Conservation (phyloP, 1,284 basidiomycete genomes). For the Hemileia vastatrix region DNA sequence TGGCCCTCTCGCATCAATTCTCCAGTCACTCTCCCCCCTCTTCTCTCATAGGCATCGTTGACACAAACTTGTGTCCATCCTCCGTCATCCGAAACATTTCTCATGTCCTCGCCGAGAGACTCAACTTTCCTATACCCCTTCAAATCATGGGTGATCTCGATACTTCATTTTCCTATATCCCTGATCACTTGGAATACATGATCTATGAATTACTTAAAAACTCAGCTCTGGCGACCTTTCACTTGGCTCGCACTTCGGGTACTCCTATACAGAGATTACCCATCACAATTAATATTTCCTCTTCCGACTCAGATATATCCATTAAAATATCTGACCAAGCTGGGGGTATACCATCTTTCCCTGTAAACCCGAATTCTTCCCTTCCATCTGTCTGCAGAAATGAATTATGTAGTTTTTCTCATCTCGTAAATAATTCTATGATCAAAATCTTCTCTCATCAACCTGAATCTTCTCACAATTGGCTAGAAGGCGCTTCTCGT, state of each 20-base stretch:
- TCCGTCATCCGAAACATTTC: not conserved
- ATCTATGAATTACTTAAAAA: constrained; percentile 81
- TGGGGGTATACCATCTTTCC: constrained; percentile 32
- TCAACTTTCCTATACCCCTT: constrained; percentile 23
- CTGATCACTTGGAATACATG: constrained; percentile 71
- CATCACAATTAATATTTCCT: constrained; percentile 62
- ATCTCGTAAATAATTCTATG: constrained; percentile 41
- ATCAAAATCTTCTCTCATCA: constrained; percentile 57
- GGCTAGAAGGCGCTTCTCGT: constrained; percentile 62
- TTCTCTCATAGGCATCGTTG: no score
- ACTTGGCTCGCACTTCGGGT: constrained; percentile 22
- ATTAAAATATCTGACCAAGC: constrained; percentile 80
- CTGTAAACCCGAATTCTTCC: constrained; percentile 1
- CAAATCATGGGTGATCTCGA: constrained; percentile 61
- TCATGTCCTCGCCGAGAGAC: constrained; percentile 22
- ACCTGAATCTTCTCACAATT: constrained; percentile 73
- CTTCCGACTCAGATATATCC: constrained; percentile 59
- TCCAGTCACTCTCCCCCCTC: constrained; percentile 29
- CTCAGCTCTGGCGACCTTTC: constrained; percentile 44
- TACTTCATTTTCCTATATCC: constrained; percentile 70
- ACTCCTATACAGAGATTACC: constrained; percentile 48
- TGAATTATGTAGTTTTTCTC: constrained; percentile 20
- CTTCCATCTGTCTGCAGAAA: constrained; percentile 5
- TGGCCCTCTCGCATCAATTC: constrained; percentile 52
- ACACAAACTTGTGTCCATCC: no score